Base-by-base conservation (phyloP, 306 rosid genomes). In the Dalbergia oliveri region DNA sequence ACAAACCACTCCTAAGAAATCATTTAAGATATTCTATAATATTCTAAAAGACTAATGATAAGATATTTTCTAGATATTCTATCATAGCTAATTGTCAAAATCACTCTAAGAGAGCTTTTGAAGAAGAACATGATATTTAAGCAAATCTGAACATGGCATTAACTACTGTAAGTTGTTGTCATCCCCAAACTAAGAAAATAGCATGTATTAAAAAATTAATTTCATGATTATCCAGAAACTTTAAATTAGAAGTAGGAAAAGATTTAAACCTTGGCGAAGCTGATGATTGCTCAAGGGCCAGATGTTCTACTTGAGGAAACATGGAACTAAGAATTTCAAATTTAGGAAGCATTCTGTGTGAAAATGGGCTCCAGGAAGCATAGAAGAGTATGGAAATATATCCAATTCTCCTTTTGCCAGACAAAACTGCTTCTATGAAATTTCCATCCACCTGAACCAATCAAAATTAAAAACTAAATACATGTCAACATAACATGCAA, bases 291-390 rank as follows among this genome's bases (percentile, higher is more conserved):
- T 91, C 98, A 77, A 91, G 58, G 41, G 79, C 75, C 75, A 89
- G 58, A 81, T 94, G 97, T 71, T 94, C 87, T 37, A 94, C 77
- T 72, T 89, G 94, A 77, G 97, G 97, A 81, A 88, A 91, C 87
- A 85, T 85, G 65, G 83, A 85, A 82, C 94, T 82, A 75, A 94
- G 91, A 41, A 82, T 69, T 85, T 90, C 90, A 84, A 87, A 88
- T n/a, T 84, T 71, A 60, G 92, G 87, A 79, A 54, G 84, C 67
- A 89, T 8, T 49, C 51, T 82, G 63, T 11, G 57, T n/a, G 97
- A 91, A 75, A 94, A 90, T 18, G 93, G 89, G 62, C 98, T 90
- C 95, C 89, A 85, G 13, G 97, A 90, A 76, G 92, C 94, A 70
- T 90, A 85, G 63, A 94, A 90, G 73, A 94, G 85, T 64, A 91